A percentile compares a stretch with the other conserved stretches of the same genome.
Evolutionary conservation across 345 rosid species (phyloP).

Genomic region (Euphorbia pulcherrima): DNA sequence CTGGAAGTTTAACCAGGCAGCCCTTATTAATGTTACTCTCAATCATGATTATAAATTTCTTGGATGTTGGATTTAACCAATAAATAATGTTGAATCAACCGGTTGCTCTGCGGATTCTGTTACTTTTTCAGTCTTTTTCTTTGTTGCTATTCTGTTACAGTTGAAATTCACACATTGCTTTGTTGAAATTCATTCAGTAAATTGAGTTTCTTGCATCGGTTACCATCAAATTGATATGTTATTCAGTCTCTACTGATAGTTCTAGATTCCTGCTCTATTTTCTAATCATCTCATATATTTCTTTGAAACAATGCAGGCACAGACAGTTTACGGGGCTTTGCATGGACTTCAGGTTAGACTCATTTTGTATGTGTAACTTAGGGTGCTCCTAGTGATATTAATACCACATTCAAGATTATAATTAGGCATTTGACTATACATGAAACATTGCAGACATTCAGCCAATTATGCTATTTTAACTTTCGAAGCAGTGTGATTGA

Average conservation of each 20-base stretch:
- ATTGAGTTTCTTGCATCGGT: neutral
- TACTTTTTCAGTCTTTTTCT: neutral
- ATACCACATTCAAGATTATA: conserved; percentile 4
- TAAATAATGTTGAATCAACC: neutral
- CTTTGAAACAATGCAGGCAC: conserved; percentile 44
- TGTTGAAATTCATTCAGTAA: neutral
- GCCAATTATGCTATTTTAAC: conserved; percentile 64
- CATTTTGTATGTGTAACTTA: neutral
- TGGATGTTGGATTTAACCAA: neutral
- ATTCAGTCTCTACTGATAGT: neutral
- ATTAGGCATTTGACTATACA: conserved; percentile 11
- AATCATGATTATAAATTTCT: neutral
- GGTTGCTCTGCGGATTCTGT: too few relatives aligned
- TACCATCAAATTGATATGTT: neutral
- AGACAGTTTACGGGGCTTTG: conserved; percentile 65
- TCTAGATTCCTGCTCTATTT: neutral
- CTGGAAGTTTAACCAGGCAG: neutral
- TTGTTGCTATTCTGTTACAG: neutral
- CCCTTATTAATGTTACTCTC: neutral
- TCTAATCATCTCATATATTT: conserved; percentile 12
- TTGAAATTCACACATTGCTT: neutral
- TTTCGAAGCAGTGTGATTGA: conserved; percentile 37
- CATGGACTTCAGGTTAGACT: conserved; percentile 66
- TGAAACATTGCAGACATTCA: conserved; percentile 54
- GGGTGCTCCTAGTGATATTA: conserved; percentile 5